phyloP scores from a whole-genome alignment of 2,329 filamentous ascomycete genomes.

The Penicillium sp. region DNA sequence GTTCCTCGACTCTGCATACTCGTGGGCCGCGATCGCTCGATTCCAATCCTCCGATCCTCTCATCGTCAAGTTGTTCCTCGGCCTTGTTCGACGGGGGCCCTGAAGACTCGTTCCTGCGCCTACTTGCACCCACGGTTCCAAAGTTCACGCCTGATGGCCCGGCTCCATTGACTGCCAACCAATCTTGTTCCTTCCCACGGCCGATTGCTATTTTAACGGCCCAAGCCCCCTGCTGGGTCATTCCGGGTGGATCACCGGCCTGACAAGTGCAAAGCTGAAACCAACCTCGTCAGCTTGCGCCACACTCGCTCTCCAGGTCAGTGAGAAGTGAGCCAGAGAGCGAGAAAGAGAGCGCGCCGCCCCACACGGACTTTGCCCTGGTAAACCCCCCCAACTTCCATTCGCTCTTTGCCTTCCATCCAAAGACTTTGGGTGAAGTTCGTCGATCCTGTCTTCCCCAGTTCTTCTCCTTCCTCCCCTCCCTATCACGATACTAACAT shows the following conservation, averaged over 20 bases:
- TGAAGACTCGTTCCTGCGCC: conserved; percentile 8
- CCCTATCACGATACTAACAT: conserved; percentile 33
- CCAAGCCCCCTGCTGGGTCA: conserved; percentile 6
- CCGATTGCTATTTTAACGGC: conserved; percentile 31
- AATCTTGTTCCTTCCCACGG: conserved; percentile 20
- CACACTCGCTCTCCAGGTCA: conserved; percentile 43
- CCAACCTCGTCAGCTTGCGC: conserved; percentile 44
- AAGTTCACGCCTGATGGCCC: conserved; percentile 15
- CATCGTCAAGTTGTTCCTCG: background rate
- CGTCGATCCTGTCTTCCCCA: conserved; percentile 9
- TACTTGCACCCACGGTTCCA: conserved; percentile 13
- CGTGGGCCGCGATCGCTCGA: conserved; percentile 1
- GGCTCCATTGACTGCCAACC: conserved; percentile 14
- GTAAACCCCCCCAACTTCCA: conserved; percentile 11
- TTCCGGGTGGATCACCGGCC: conserved; percentile 19
- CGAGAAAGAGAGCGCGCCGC: conserved; percentile 34
- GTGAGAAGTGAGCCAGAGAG: no score
- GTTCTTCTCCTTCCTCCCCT: conserved; percentile 5
- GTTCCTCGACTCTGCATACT: no score
- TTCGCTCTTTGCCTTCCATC: conserved; percentile 11
- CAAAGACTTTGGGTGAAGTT: conserved; percentile 23
- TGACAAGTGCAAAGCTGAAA: conserved; percentile 37
- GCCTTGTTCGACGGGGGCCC: background rate
- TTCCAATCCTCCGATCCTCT: background rate
- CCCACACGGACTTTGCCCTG: conserved; percentile 29